Percentiles rank a stretch among this genome's conserved stretches.
Evolutionary conservation across 805 yeast genomes (phyloP).

Genomic region (Wickerhamomyces xylosicus): DNA sequence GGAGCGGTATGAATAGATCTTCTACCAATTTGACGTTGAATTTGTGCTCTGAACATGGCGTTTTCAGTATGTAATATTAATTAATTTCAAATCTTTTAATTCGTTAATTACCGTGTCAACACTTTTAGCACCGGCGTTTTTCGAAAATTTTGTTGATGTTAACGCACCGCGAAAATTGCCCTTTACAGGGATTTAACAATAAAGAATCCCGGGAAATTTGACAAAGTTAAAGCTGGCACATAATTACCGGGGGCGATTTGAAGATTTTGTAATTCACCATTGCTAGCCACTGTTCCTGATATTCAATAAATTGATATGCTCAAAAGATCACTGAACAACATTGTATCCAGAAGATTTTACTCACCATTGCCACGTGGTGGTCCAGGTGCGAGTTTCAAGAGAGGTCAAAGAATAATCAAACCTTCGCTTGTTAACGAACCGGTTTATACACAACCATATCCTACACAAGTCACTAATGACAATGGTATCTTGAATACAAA

Average conservation of each 20-base stretch:
- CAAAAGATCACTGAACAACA: background rate
- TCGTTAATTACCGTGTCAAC: too few species aligned
- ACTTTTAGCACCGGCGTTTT: too few species aligned
- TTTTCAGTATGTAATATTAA: background rate
- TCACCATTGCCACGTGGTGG: constrained; percentile 13
- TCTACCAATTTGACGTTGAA: constrained; percentile 1
- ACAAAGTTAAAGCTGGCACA: too few species aligned
- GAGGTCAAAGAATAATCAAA: constrained; percentile 1
- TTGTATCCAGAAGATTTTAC: constrained; percentile 5
- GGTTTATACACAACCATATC: background rate
- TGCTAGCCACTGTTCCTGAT: too few species aligned
- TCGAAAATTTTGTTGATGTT: background rate
- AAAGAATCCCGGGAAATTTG: too few species aligned
- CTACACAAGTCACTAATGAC: constrained; percentile 31
- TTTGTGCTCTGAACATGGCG: constrained; percentile 1
- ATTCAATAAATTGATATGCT: too few species aligned
- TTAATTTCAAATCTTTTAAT: too few species aligned
- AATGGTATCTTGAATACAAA: constrained; percentile 27
- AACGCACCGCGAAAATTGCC: background rate
- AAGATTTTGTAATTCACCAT: too few species aligned
- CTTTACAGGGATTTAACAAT: background rate
- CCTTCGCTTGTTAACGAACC: background rate
- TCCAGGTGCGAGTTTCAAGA: background rate
- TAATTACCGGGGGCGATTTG: too few species aligned
- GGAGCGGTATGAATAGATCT: constrained; percentile 56